Evolutionary conservation across 1,139 yeast genomes (phyloP), one percentile per base, ranked within the genome.

Genomic region (Magnusiomyces fungicola): DNA sequence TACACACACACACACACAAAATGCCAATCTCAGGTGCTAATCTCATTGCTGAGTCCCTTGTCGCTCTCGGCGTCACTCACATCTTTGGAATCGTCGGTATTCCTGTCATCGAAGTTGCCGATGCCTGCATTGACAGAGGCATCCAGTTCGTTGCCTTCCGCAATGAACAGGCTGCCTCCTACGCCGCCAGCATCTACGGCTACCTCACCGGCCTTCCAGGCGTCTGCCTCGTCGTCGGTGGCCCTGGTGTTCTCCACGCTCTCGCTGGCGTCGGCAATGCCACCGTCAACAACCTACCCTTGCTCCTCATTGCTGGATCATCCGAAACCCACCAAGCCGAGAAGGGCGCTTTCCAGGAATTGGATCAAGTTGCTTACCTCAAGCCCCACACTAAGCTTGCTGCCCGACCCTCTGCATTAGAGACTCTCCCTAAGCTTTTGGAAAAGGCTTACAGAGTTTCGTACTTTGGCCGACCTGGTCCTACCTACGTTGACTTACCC

Each of bases 51-150:
- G 61, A 62, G 34, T 55, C 74, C 0, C 65, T 81, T 14, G 66
- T 67, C 44, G 61, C 63, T 21, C 69, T 80, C 21, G 81, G 80
- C 1, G 76, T 80, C 22, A 69, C 69, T 30, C 73, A 71, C 23
- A 75, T 80, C 1, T 81, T 81, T 62, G 87, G 87, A 3, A 72
- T 81, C 29, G 87, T 81, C 9, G 87, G 87, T 0, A 81, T 81
- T 45, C 87, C 87, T 1, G 79, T 81, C 12, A 83, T 81, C 22
- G 85, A 81, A 48, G 74, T 70, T 4, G 74, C 74, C 30, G 81
- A 80, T 52, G 76, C 79, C 1, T 68, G 78, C 54, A 75, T 78
- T 30, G 66, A 66, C 7, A 61, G 66, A 19, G 83, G 81, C 1
- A 73, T 81, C 52, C 65, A 68, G 51, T 81, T 81, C 60, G 62